Conservation (phyloP, 208 protist genomes). For the Tritrichomonas musculus region DNA sequence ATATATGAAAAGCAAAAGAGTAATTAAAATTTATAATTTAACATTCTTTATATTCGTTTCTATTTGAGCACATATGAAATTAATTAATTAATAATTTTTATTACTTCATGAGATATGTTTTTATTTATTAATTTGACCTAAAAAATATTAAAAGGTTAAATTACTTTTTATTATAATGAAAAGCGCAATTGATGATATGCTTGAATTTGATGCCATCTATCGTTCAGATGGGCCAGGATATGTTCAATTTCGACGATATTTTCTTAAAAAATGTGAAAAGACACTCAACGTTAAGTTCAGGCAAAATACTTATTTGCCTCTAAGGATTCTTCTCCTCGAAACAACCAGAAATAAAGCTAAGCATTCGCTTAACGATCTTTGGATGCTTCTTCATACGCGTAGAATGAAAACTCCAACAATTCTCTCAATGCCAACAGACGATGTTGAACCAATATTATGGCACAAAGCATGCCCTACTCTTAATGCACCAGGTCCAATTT, state of each 20-base stretch:
- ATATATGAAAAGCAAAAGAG: too few species aligned
- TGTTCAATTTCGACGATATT: neutral
- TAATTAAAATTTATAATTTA: too few species aligned
- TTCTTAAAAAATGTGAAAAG: neutral
- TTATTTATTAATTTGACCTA: too few species aligned
- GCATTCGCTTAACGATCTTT: slow-evolving; percentile 16
- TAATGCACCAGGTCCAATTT: neutral
- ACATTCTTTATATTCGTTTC: too few species aligned
- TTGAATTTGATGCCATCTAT: slow-evolving; percentile 22
- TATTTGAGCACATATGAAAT: too few species aligned
- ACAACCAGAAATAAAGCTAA: slow-evolving; percentile 1
- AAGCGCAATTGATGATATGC: slow-evolving; percentile 1
- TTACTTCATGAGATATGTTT: too few species aligned
- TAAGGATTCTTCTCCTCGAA: slow-evolving; percentile 1
- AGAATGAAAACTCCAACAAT: neutral
- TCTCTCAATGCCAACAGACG: neutral
- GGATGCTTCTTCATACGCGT: neutral
- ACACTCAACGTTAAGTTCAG: neutral
- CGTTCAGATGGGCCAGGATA: slow-evolving; percentile 5
- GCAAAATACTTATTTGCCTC: slow-evolving; percentile 21
- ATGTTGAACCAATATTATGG: neutral
- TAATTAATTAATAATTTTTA: too few species aligned
- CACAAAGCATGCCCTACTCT: neutral
- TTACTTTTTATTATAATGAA: neutral
- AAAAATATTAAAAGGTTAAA: too few species aligned